Conservation (phyloP, 805 yeast species). For the Candida patagonica region DNA sequence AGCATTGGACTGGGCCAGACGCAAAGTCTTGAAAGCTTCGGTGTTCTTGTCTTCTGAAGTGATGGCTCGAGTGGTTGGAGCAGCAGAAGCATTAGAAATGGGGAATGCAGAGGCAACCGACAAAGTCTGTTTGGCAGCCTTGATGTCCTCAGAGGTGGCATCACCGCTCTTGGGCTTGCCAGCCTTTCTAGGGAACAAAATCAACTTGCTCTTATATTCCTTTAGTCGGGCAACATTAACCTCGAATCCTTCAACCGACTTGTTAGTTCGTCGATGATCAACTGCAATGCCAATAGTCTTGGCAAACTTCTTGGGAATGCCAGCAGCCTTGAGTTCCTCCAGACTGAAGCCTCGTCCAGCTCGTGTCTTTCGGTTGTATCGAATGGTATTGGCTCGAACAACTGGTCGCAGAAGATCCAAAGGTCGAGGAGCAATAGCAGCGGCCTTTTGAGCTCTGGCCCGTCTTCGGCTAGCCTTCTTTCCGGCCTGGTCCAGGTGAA, state of each 20-base stretch:
- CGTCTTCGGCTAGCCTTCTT: conserved; percentile 95
- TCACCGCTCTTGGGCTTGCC: conserved; percentile 46
- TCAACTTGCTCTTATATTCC: conserved; percentile 93
- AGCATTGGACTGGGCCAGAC: conserved; percentile 91
- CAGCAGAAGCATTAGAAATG: conserved; percentile 68
- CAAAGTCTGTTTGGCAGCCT: conserved; percentile 58
- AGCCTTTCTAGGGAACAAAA: conserved; percentile 88
- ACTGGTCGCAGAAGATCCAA: conserved; percentile 93
- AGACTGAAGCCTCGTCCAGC: conserved; percentile 99
- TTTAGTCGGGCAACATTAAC: conserved; percentile 91
- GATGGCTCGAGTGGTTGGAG: conserved; percentile 82
- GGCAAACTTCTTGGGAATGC: conserved; percentile 88
- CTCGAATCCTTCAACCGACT: conserved; percentile 90
- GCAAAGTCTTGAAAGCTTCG: conserved; percentile 89
- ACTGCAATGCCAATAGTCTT: conserved; percentile 98
- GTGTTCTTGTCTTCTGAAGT: conserved; percentile 51
- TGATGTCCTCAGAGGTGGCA: conserved; percentile 52
- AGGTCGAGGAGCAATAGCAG: conserved; percentile 95
- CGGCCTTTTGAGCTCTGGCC: conserved; percentile 90
- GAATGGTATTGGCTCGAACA: conserved; percentile 97
- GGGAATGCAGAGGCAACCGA: conserved; percentile 78
- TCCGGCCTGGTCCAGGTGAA: conserved; percentile 99
- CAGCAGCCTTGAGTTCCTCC: conserved; percentile 97
- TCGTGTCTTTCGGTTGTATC: conserved; percentile 99
- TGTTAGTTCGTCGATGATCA: conserved; percentile 99